Percentiles rank a stretch among this genome's conserved stretches.
These are phyloP conservation scores for Tephrocybe sp. DNA, from an alignment of 768 basidiomycete genomes.

Conservation along the genomic window DNA sequence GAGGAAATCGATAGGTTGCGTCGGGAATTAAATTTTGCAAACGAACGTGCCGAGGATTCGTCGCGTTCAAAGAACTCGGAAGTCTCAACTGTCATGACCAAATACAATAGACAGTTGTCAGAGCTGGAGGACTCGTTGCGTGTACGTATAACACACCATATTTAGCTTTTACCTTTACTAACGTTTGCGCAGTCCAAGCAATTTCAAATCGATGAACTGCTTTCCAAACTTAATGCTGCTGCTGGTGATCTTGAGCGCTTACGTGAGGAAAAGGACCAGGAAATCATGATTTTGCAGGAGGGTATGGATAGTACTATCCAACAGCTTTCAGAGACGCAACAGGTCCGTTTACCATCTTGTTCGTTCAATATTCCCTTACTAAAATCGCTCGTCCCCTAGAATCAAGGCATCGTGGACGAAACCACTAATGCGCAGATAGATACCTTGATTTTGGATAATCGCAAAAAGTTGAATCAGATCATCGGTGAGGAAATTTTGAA, in stretches of 20 bases:
- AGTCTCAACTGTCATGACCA: conserved; percentile 81
- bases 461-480: conserved; percentile 97
- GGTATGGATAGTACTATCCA: conserved; percentile 92
- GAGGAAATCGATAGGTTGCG: conserved; percentile 92
- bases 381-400: conserved; percentile 59
- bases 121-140: conserved; percentile 96
- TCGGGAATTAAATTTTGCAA: conserved; percentile 91
- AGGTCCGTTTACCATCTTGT: conserved; percentile 45
- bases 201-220: conserved; percentile 92
- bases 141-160: conserved; percentile 44
- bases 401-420: conserved; percentile 80
- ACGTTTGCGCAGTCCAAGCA: conserved; percentile 75
- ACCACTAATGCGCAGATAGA: conserved; percentile 98
- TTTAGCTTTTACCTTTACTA: not conserved
- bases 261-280: conserved; percentile 95
- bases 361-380: not conserved
- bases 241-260: conserved; percentile 75
- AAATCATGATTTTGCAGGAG: conserved; percentile 93
- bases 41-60: conserved; percentile 96
- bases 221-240: conserved; percentile 76
- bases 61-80: conserved; percentile 91
- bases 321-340: conserved; percentile 82
- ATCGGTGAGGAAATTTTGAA: conserved; percentile 59
- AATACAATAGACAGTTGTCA: conserved; percentile 93
- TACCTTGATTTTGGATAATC: conserved; percentile 91